Percentiles rank a stretch among this genome's conserved stretches.
Evolutionary conservation across 768 basidiomycete genomes (phyloP).

Genomic region (Amanita molliuscula): DNA sequence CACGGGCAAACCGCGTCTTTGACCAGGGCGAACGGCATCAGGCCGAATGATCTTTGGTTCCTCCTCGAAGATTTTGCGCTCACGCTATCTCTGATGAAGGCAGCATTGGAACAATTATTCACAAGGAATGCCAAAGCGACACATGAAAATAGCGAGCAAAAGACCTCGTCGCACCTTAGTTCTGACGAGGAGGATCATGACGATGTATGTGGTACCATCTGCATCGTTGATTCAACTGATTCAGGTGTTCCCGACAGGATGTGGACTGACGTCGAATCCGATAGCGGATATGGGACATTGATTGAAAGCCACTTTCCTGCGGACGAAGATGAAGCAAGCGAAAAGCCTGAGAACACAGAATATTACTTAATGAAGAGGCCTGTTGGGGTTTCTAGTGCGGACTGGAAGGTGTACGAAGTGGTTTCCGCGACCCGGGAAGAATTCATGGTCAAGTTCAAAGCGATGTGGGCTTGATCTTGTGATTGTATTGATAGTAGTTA

Average conservation of each 20-base stretch:
- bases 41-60: conserved; percentile 59
- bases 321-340: conserved; percentile 9
- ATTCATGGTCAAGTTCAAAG: conserved; percentile 49
- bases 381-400: conserved; percentile 26
- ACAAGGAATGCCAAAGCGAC: conserved; percentile 12
- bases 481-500: not conserved
- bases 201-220: not conserved
- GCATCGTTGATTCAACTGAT: conserved; percentile 9
- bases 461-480: conserved; percentile 43
- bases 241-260: conserved; percentile 7
- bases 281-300: conserved; percentile 14
- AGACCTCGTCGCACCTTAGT: not conserved
- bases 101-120: conserved; percentile 38
- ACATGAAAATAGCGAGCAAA: not conserved
- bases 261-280: conserved; percentile 15
- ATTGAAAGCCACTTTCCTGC: conserved; percentile 14
- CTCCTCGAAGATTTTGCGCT: conserved; percentile 47
- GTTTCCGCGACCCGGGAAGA: conserved; percentile 31
- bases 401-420: conserved; percentile 49
- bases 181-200: not conserved
- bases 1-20: conserved; percentile 50
- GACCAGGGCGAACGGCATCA: conserved; percentile 42
- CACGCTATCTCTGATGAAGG: conserved; percentile 37
- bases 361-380: conserved; percentile 20
- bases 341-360: conserved; percentile 3